Base-by-base conservation (phyloP, 1,139 yeast species). In the Wickerhamomyces sp. region DNA sequence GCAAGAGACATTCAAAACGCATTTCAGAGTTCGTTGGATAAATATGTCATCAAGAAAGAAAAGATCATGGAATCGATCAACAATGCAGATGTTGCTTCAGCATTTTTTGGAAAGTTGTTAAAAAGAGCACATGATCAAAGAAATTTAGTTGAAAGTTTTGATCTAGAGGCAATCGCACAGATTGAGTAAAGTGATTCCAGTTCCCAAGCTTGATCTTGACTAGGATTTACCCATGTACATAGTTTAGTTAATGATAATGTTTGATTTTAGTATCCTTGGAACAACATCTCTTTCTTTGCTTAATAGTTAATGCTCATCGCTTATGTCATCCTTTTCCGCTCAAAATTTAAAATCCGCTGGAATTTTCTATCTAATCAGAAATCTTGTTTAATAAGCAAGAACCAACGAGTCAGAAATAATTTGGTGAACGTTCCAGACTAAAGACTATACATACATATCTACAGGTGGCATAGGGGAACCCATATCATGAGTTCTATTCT, bases 1-100 rank as follows among this genome's bases (percentile, higher is more conserved):
- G 78, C 89, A 0, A 81, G 91, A 53, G 96, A 90, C 59, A 88
- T 93, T 5, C 78, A 88, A 59, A 78, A 79, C 44, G 81, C 83
- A 39, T 84, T 90, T 67, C 95, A 89, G 56, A 71, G 81, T 1
- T 67, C 78, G 42, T 73, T 88, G 41, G 95, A 87, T 53, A 75
- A 76, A 55, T 76, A 82, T 47, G 72, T 76, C 14, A 66, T 72
- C n/a, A 78, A 79, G 60, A 81, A 84, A 64, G 78, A 77, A 46
- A 76, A 75, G 51, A 66, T 79, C 43, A 75, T 78, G 59, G 71
- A 65, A 39, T 71, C 72, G 43, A 75, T 84, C 39, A 75, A 77
- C 42, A 76, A 78, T 51, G 83, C 90, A 27, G 68, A 78, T 41
- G 63, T 78, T 27, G 79, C 88, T 45, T 70, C 75, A 44, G 72